Conservation (phyloP, 2,329 filamentous ascomycete genomes). For the Oidium heveae region DNA sequence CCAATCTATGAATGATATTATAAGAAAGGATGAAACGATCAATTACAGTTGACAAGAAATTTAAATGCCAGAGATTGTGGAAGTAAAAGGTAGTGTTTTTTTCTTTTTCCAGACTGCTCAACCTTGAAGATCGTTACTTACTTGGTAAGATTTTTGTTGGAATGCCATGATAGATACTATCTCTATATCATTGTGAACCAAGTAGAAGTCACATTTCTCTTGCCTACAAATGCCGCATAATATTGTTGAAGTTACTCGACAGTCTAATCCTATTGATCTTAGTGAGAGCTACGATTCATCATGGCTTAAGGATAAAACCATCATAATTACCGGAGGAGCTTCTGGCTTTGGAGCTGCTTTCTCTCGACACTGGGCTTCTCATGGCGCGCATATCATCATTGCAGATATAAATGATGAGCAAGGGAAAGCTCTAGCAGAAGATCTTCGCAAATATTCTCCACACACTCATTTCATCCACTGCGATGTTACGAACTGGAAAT, state of each 20-base stretch:
- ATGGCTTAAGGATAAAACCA: conserved; percentile 26
- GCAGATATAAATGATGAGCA: conserved; percentile 32
- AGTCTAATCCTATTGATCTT: conserved; percentile 20
- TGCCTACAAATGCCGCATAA: conserved; percentile 2
- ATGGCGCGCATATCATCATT: conserved; percentile 34
- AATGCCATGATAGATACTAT: no score
- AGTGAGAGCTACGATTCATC: conserved; percentile 19
- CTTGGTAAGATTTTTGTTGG: no score
- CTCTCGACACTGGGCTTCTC: conserved; percentile 25
- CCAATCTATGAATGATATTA: no score
- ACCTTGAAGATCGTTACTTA: no score
- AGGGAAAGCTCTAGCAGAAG: conserved; percentile 28
- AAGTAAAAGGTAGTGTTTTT: no score
- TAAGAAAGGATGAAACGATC: no score
- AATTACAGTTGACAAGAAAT: no score
- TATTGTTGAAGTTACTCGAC: conserved; percentile 5
- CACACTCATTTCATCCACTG: conserved; percentile 31
- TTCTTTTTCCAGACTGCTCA: no score
- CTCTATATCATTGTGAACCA: no score
- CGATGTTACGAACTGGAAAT: conserved; percentile 39
- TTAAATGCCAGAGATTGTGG: no score
- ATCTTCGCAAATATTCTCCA: conserved; percentile 19
- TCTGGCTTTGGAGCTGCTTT: conserved; percentile 33
- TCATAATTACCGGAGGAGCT: conserved; percentile 38
- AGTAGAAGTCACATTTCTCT: no score